A percentile compares a stretch with the other conserved stretches of the same genome.
These are phyloP conservation scores for Xerocomus amazonicus DNA, from an alignment of 1,284 basidiomycete species.

Conservation along the genomic window DNA sequence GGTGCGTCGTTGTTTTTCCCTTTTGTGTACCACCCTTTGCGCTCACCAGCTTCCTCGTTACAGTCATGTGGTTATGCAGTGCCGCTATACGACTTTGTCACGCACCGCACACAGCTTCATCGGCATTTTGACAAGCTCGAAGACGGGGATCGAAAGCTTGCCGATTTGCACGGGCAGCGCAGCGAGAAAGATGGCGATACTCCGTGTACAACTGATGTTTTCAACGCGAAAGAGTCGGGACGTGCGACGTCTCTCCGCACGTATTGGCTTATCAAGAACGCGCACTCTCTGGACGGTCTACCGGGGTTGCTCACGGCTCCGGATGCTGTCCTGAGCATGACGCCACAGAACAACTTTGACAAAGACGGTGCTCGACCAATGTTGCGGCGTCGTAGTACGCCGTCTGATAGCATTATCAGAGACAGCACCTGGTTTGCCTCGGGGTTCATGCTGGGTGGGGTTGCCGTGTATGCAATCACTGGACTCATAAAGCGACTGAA, in stretches of 20 bases:
- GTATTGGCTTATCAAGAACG: constrained; percentile 47
- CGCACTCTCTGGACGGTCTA: constrained; percentile 49
- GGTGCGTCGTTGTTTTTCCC: constrained; percentile 31
- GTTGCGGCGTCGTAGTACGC: constrained; percentile 1
- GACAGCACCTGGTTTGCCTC: constrained; percentile 10
- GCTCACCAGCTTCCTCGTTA: not conserved
- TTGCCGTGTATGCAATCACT: constrained; percentile 5
- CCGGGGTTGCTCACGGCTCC: constrained; percentile 35
- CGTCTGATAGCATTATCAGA: not conserved
- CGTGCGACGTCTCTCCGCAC: constrained; percentile 36
- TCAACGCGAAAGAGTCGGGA: too few relatives aligned
- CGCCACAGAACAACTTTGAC: constrained; percentile 19
- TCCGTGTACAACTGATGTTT: too few relatives aligned
- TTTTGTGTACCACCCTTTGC: too few relatives aligned
- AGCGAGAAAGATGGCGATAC: too few relatives aligned
- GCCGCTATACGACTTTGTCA: constrained; percentile 47
- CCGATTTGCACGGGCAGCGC: too few relatives aligned
- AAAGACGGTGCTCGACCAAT: constrained; percentile 6
- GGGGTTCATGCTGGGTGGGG: constrained; percentile 20
- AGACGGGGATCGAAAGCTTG: constrained; percentile 15
- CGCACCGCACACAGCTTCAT: constrained; percentile 41
- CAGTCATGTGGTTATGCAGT: constrained; percentile 55
- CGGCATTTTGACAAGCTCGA: constrained; percentile 30
- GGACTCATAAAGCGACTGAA: constrained; percentile 3
- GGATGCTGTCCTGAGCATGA: constrained; percentile 11